A percentile compares a stretch with the other conserved stretches of the same genome.
Conservation (phyloP, 805 yeast species). For the Saturnispora ahearnii region DNA sequence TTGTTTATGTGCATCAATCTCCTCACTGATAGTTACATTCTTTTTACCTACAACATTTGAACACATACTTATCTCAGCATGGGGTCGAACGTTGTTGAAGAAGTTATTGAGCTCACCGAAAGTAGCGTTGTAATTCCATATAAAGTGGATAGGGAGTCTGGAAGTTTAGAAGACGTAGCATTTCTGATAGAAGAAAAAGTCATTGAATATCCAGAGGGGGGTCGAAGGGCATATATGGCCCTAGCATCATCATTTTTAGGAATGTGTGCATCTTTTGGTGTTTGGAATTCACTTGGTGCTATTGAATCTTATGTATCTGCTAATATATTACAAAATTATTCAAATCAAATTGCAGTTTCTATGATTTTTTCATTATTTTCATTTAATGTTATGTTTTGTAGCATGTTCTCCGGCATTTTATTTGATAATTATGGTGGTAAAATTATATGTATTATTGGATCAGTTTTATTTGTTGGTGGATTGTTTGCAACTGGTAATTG, state of each 20-base stretch:
- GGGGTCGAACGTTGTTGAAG: background rate
- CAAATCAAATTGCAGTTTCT: conserved; percentile 41
- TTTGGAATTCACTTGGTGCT: conserved; percentile 58
- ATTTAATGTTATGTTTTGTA: conserved; percentile 34
- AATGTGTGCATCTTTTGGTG: conserved; percentile 49
- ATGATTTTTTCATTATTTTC: conserved; percentile 61
- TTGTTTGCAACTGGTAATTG: conserved; percentile 38
- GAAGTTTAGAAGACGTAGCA: background rate
- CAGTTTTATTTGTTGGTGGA: conserved; percentile 31
- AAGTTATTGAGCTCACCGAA: background rate
- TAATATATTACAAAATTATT: conserved; percentile 38
- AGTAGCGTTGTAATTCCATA: background rate
- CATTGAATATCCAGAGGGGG: conserved; percentile 49
- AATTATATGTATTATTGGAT: conserved; percentile 30
- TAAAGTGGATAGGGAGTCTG: background rate
- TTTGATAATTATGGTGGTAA: conserved; percentile 40
- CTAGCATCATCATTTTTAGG: conserved; percentile 52
- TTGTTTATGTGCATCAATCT: background rate
- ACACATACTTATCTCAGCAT: too few species aligned
- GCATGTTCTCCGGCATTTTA: conserved; percentile 36
- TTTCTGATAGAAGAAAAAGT: conserved; percentile 10
- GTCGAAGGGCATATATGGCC: conserved; percentile 34
- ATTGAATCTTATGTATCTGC: conserved; percentile 53
- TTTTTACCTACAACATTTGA: background rate
- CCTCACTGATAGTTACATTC: background rate